A percentile compares a stretch with the other conserved stretches of the same genome.
Conservation (phyloP, 805 yeast genomes). For the Candida corydali region DNA sequence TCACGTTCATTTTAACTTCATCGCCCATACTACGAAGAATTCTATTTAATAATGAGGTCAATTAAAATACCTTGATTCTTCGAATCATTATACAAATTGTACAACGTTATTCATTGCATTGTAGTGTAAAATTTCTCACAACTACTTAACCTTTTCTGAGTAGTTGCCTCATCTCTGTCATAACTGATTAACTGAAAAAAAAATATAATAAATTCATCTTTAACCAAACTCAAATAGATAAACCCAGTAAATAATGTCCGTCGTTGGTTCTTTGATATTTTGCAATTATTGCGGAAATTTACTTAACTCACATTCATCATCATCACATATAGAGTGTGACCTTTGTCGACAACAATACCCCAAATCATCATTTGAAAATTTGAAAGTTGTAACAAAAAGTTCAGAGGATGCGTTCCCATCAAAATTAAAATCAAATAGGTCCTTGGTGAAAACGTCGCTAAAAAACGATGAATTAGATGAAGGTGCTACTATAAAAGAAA, state of each 20-base stretch:
- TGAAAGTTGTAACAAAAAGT: conserved; percentile 83
- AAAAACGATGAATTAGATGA: conserved; percentile 78
- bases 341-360: conserved; percentile 40
- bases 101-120: no score
- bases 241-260: conserved; percentile 58
- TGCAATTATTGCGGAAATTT: conserved; percentile 92
- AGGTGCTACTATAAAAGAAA: conserved; percentile 96
- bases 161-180: conserved; percentile 5
- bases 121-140: no score
- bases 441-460: conserved; percentile 85
- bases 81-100: no score
- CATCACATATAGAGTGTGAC: conserved; percentile 52
- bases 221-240: no score
- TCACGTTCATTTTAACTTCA: no score
- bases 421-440: conserved; percentile 68
- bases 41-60: no score
- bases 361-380: conserved; percentile 58
- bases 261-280: conserved; percentile 91
- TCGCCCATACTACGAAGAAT: no score
- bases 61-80: no score
- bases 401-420: conserved; percentile 95
- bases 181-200: no score
- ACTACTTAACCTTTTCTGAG: no score
- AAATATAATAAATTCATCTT: no score
- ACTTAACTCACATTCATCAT: conserved; percentile 59